Base-by-base conservation (phyloP, 371 early-diverging fungal genomes). In the Rhizopus sp. region DNA sequence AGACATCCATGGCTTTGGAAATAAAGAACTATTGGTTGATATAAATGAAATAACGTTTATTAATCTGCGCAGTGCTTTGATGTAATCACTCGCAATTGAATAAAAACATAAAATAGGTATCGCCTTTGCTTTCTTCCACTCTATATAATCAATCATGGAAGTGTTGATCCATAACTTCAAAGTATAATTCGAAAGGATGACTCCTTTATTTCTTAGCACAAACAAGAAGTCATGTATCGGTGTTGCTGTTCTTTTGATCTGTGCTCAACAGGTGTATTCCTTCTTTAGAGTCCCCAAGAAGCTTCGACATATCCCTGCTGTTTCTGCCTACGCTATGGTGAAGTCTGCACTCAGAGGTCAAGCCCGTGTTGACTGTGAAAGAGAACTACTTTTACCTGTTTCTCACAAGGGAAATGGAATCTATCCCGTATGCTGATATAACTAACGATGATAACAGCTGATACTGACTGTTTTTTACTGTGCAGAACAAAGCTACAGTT, bases 401-500 rank as follows among this genome's bases (percentile, higher is more conserved):
- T 23, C 48, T 31, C n/a, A 39, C 9, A 29, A 50, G 12, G 17
- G 32, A 5, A 37, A 48, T 16, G 40, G 40, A 16, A 23, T 49
- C 33, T 57, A 57, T 49, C 40, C 39, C 8, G 57, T 57, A 57
- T 40, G 34, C 3, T 3, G 2, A 38, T 10, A 13, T 13, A 47
- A 15, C 2, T 5, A 12, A 7, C 29, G 10, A 10, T 38, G 39
- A 38, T 1, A 23, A 23, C 23, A 23, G 23, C 23, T 23, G 23
- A 23, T 23, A 37, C 6, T 37, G 10, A 37, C 38, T 7, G 38
- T 13, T 4, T 37, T 37, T 7, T 37, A 23, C 23, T 23, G 23
- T 52, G 32, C 45, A 72, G 72, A 52, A 34, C 8, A 54, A 62
- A 29, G 39, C 64, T 7, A 64, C 73, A 4, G 53, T 66, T 16